phyloP scores from a whole-genome alignment of 768 basidiomycete genomes.

The Coprinopsis cinerea region DNA sequence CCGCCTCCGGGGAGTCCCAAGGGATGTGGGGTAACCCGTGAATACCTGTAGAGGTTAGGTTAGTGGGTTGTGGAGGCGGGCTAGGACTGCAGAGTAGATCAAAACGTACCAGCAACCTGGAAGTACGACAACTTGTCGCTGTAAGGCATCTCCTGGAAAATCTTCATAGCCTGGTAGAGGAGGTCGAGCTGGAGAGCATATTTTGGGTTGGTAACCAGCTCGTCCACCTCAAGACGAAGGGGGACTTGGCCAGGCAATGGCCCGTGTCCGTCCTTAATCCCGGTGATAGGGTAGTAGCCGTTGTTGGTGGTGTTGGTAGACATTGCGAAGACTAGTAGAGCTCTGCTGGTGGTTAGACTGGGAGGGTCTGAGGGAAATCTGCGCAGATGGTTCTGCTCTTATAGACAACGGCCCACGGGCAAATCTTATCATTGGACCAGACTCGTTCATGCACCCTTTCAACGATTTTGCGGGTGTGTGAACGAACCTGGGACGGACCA shows the following conservation, averaged over 20 bases:
- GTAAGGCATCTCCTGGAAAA: not conserved
- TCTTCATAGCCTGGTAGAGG: not conserved
- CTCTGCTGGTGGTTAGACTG: too few species aligned
- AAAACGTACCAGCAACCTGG: not conserved
- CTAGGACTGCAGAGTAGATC: not conserved
- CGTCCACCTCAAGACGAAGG: not conserved
- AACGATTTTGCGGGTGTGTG: too few species aligned
- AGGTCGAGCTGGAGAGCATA: not conserved
- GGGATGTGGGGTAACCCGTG: not conserved
- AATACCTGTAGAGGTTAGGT: too few species aligned
- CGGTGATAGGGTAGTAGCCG: slow-evolving; percentile 1
- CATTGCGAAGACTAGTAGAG: too few species aligned
- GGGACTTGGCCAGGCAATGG: not conserved
- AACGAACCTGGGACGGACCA: too few species aligned
- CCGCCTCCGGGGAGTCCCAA: not conserved
- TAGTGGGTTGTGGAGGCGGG: too few species aligned
- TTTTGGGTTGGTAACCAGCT: not conserved
- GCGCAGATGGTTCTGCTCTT: too few species aligned
- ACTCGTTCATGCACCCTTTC: too few species aligned
- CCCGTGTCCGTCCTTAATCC: not conserved
- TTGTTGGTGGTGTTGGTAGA: too few species aligned
- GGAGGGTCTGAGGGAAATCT: too few species aligned
- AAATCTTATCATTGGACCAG: too few species aligned
- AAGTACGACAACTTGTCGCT: not conserved
- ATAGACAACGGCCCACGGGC: too few species aligned